phyloP scores from a whole-genome alignment of 768 basidiomycete genomes.

The Boletus tylopilopsis region DNA sequence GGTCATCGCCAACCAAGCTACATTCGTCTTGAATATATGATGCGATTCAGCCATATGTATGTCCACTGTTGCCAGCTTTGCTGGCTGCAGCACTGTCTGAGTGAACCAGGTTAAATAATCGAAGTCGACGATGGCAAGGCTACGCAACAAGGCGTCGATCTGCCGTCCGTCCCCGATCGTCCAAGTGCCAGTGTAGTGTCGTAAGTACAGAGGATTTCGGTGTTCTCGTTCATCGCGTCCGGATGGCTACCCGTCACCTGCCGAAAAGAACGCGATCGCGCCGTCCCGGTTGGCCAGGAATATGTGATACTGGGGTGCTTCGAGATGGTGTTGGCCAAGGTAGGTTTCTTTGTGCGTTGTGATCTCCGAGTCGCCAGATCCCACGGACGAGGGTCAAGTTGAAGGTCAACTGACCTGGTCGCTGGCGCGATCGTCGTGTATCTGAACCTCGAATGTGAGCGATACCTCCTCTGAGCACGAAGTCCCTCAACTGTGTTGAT shows the following conservation, averaged over 20 bases:
- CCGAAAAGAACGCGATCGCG: slow-evolving; percentile 17
- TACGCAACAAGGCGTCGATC: slow-evolving; percentile 12
- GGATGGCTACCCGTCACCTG: slow-evolving; percentile 14
- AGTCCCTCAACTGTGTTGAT: slow-evolving; percentile 10
- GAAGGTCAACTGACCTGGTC: slow-evolving; percentile 1
- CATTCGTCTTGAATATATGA: background rate
- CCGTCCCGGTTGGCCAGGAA: slow-evolving; percentile 17
- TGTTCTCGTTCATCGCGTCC: slow-evolving; percentile 14
- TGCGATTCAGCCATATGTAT: slow-evolving; percentile 10
- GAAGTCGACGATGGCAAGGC: slow-evolving; percentile 20
- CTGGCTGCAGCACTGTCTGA: slow-evolving; percentile 2
- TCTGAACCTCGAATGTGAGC: slow-evolving; percentile 7
- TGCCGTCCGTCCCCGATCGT: slow-evolving; percentile 6
- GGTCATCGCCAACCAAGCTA: slow-evolving; percentile 9
- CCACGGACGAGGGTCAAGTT: slow-evolving; percentile 6
- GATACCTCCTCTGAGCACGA: background rate
- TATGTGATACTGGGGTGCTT: no score
- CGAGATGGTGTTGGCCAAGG: no score
- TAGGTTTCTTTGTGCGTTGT: no score
- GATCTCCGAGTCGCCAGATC: slow-evolving; percentile 9
- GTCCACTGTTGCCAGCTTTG: slow-evolving; percentile 12
- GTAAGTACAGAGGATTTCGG: slow-evolving; percentile 16
- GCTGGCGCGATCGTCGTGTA: background rate
- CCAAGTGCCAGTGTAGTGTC: no score
- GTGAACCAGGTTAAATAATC: slow-evolving; percentile 20